Base-by-base conservation (phyloP, 2,329 filamentous ascomycete species). In the Monosporascus ibericus region DNA sequence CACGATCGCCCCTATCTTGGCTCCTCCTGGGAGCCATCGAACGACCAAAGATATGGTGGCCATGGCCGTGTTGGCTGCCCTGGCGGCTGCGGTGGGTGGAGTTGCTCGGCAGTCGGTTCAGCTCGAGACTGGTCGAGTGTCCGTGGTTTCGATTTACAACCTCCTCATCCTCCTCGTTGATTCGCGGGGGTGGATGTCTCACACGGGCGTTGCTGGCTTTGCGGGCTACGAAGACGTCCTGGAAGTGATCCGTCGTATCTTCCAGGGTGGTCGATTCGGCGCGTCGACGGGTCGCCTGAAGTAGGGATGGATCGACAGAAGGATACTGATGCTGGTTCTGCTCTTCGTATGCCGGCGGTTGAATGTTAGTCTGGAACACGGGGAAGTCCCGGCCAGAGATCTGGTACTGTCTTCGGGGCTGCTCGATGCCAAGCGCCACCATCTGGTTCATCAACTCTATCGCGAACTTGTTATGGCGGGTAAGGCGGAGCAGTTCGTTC, bases 381-480 rank as follows among this genome's bases (percentile, higher is more conserved):
- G 87, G 87, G 66, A 83, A 84, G 47, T 82, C 82, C 53, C 81
- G 74, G 60, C 81, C 83, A 54, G 84, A 82, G 55, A 88, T 86
- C 49, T 87, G 85, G 70, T 80, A 81, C 63, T 86, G 84, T 74
- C 86, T 84, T 62, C 84, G 82, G 44, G 91, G 90, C 51, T 88
- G 88, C 75, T 95, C 88, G 67, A 95, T 94, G 53, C 90, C 90
- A 49, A 92, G 78, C 51, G 90, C 84, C 55, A 88, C 81, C 76
- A 96, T 91, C 51, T 89, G 84, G 38, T 88, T 77, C 87, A 96
- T 95, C 64, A 97, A 75, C 56, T 94, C 90, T 58, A 88, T 91
- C 59, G 95, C 91, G 70, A 97, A 96, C 67, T 92, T 94, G 77
- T 96, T 96, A 63, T 94, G 88, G 18, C 92, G 84, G 61, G 88